These are phyloP conservation scores for Oryza brachyantha DNA, from an alignment of 176 grass and related monocot species.

Conservation along the genomic window DNA sequence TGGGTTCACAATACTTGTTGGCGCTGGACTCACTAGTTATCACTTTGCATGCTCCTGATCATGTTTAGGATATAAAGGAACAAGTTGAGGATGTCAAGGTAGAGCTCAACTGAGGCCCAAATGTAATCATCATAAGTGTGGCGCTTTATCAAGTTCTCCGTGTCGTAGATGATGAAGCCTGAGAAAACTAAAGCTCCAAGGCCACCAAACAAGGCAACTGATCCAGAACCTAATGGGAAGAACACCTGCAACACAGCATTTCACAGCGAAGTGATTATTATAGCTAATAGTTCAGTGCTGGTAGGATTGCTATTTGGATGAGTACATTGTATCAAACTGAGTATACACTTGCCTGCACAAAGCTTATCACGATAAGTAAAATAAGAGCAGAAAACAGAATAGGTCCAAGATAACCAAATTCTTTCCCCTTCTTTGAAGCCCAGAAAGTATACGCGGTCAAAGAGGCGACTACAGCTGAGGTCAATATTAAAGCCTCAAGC, in stretches of 20 bases:
- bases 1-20: background rate
- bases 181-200: conserved; percentile 87
- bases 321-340: background rate
- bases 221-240: conserved; percentile 80
- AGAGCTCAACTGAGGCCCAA: conserved; percentile 92
- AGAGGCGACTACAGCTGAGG: conserved; percentile 79
- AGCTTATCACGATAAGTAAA: conserved; percentile 78
- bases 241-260: conserved; percentile 59
- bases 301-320: background rate
- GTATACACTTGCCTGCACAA: conserved; percentile 66
- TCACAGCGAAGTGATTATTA: background rate
- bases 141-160: conserved; percentile 82
- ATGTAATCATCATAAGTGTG: conserved; percentile 98
- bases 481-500: conserved; percentile 90
- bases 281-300: background rate
- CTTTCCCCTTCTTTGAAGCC: conserved; percentile 98
- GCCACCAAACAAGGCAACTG: conserved; percentile 66
- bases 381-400: conserved; percentile 68
- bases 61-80: conserved; percentile 90
- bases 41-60: conserved; percentile 73
- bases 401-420: conserved; percentile 85
- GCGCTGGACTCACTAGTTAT: conserved; percentile 37
- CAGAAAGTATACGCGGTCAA: conserved; percentile 95
- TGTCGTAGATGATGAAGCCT: conserved; percentile 92
- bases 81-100: conserved; percentile 96